Evolutionary conservation across 352 stramenopile species (phyloP), one percentile per base, ranked within the genome.

Genomic region (Thalassiosira livingstoniorum): DNA sequence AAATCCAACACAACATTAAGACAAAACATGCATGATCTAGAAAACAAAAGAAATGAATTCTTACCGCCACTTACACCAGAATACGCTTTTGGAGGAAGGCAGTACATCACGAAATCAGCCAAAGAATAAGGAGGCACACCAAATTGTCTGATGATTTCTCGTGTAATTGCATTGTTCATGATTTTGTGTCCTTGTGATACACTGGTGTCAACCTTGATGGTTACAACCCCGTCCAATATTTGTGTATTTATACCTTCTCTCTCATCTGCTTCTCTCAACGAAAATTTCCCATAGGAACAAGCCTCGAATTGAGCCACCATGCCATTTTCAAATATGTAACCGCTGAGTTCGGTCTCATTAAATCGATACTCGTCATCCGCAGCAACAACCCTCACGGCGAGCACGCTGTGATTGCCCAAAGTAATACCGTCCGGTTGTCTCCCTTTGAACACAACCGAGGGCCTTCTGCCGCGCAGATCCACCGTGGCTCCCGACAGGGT

Each of bases 51-150:
- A n/a, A n/a, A n/a, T n/a, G n/a, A n/a, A n/a, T n/a, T n/a, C n/a
- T n/a, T n/a, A n/a, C n/a, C n/a, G n/a, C n/a, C n/a, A n/a, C n/a
- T n/a, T n/a, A n/a, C n/a, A n/a, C 84, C 80, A 32, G 18, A 29
- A 58, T 83, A 75, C 13, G 69, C 78, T 21, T 51, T 64, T 1
- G 43, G 25, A 29, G 87, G 87, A 18, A 88, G 27, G 64, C 80
- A 89, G 57, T 88, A 86, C 69, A 89, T 83, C 2, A 89, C 72
- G 57, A 86, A 61, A 58, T 85, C 51, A 3, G 73, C 70, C 45
- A 82, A 32, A 34, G 53, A 4, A 57, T 42, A 75, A 2, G 76
- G 70, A 65, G 18, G 55, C 4, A 87, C 70, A 43, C 60, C 70
- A 47, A 82, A 76, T 11, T 69, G 11, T 2, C 13, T 2, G 47